Evolutionary conservation across 2,329 filamentous ascomycete genomes (phyloP).

Genomic region (Fusarium chlamydosporum): DNA sequence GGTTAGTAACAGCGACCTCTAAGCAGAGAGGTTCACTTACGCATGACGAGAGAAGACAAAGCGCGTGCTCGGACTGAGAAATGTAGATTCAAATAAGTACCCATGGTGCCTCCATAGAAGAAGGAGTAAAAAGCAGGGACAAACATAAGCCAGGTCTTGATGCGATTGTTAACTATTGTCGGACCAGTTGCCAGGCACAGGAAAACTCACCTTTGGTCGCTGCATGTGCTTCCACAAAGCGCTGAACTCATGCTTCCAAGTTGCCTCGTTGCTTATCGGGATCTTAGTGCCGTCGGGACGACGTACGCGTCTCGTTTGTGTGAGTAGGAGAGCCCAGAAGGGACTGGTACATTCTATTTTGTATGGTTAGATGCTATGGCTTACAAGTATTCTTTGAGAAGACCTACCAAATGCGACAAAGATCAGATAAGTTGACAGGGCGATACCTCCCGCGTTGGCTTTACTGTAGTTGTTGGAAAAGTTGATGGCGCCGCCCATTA

Average conservation of each 20-base stretch:
- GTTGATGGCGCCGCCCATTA: slow-evolving; percentile 10
- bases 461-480: slow-evolving; percentile 7
- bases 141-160: not conserved
- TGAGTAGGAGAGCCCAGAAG: not conserved
- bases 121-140: slow-evolving; percentile 14
- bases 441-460: not conserved
- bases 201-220: not conserved
- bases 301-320: not conserved
- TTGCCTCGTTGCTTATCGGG: not conserved
- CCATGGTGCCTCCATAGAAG: slow-evolving; percentile 15
- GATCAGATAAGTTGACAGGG: slow-evolving; percentile 7
- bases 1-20: not conserved
- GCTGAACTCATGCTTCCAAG: slow-evolving; percentile 5
- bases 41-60: slow-evolving; percentile 2
- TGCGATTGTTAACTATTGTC: not conserved
- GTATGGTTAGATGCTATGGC: rapidly evolving
- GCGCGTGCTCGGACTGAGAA: slow-evolving; percentile 4
- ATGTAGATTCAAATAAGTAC: not conserved
- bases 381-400: rapidly evolving
- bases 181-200: rapidly evolving
- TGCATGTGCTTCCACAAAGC: slow-evolving; percentile 6
- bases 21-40: not conserved
- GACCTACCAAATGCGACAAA: slow-evolving; percentile 4
- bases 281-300: not conserved
- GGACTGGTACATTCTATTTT: slow-evolving; percentile 1